These are phyloP conservation scores for Mycena vitilis DNA, from an alignment of 768 basidiomycete genomes.

Conservation along the genomic window DNA sequence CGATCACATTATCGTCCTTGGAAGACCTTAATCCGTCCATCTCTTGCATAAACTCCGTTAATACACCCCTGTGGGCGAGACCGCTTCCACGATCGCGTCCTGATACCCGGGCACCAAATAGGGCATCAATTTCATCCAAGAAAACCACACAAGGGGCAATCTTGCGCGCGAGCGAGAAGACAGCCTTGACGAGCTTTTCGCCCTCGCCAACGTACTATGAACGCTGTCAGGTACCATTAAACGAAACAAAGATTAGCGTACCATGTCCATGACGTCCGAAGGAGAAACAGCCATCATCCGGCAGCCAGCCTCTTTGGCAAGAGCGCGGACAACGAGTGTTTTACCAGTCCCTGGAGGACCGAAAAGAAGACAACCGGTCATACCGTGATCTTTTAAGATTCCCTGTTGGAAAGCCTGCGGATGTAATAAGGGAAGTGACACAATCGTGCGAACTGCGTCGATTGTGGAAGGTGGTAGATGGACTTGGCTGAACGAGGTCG, in stretches of 20 bases:
- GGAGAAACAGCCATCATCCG: slow-evolving; percentile 92
- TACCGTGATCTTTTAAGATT: slow-evolving; percentile 90
- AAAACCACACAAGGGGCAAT: slow-evolving; percentile 94
- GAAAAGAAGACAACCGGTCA: slow-evolving; percentile 92
- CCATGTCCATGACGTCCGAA: slow-evolving; percentile 97
- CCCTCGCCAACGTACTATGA: slow-evolving; percentile 87
- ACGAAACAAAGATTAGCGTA: slow-evolving; percentile 45
- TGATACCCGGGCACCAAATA: slow-evolving; percentile 88
- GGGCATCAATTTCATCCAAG: slow-evolving; percentile 93
- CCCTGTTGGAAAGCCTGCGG: slow-evolving; percentile 90
- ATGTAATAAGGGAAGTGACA: slow-evolving; percentile 88
- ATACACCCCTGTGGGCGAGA: slow-evolving; percentile 72
- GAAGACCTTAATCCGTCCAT: slow-evolving; percentile 93
- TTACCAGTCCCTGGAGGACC: slow-evolving; percentile 94
- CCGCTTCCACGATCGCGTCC: slow-evolving; percentile 81
- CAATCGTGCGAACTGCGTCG: slow-evolving; percentile 91
- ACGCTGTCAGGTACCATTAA: neutral
- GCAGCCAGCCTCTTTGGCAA: slow-evolving; percentile 94
- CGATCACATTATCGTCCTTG: slow-evolving; percentile 83
- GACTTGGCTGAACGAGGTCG: slow-evolving; percentile 88
- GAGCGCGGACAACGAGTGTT: slow-evolving; percentile 87
- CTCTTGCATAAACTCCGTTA: slow-evolving; percentile 93
- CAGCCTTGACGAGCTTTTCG: slow-evolving; percentile 89
- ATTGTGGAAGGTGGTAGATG: slow-evolving; percentile 90
- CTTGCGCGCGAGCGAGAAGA: slow-evolving; percentile 87